A percentile compares a stretch with the other conserved stretches of the same genome.
Conservation (phyloP, 176 grass and related monocot species). For the Avena insularis region DNA sequence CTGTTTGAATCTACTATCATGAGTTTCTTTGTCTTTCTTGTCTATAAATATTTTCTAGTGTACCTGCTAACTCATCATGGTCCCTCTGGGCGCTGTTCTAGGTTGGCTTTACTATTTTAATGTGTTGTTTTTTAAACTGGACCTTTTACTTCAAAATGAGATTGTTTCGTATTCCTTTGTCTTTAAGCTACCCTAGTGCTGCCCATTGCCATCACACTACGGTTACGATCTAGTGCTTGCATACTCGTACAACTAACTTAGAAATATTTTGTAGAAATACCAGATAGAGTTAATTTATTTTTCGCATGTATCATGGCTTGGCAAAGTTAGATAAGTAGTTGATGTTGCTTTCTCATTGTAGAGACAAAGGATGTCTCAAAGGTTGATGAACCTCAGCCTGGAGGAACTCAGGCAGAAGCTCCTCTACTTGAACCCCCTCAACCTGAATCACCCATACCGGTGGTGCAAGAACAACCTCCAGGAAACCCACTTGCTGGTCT, state of each 20-base stretch:
- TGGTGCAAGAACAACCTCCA: conserved; percentile 55
- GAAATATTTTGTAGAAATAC: conserved; percentile 9
- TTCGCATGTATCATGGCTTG: conserved; percentile 9
- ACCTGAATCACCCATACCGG: conserved; percentile 34
- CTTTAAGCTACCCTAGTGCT: neutral
- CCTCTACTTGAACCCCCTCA: conserved; percentile 36
- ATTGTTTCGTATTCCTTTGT: conserved; percentile 30
- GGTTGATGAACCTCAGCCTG: conserved; percentile 36
- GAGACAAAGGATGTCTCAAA: conserved; percentile 37
- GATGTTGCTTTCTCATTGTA: conserved; percentile 49
- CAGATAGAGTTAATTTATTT: neutral
- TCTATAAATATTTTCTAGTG: conserved; percentile 14
- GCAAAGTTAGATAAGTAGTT: conserved; percentile 25
- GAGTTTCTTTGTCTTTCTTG: conserved; percentile 7
- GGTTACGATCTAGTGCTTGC: neutral
- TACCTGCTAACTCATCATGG: conserved; percentile 9
- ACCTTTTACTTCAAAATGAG: conserved; percentile 30
- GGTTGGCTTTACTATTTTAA: conserved; percentile 14
- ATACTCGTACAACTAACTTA: neutral
- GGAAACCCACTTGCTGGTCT: conserved; percentile 62
- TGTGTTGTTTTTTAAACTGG: neutral
- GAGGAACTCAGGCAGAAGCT: conserved; percentile 31
- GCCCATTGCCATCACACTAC: neutral
- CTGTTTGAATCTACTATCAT: neutral
- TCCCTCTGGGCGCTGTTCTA: conserved; percentile 5